A percentile compares a stretch with the other conserved stretches of the same genome.
These are phyloP conservation scores for Collybia sp. DNA, from an alignment of 768 basidiomycete species.

Conservation along the genomic window DNA sequence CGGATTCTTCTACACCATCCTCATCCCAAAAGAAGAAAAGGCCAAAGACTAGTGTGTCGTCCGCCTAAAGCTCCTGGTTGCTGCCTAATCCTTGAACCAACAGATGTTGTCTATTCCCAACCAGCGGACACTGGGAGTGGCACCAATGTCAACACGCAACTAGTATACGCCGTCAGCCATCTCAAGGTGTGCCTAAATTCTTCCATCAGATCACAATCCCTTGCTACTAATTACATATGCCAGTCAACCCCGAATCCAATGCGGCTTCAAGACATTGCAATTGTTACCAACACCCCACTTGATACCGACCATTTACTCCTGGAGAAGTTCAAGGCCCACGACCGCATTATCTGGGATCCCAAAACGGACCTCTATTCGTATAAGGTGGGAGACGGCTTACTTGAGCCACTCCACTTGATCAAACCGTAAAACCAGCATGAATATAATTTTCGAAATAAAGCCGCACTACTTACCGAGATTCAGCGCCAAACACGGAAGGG, in stretches of 20 bases:
- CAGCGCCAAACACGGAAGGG: constrained; percentile 81
- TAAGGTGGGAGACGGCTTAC: constrained; percentile 43
- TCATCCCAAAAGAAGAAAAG: constrained; percentile 48
- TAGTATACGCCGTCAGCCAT: constrained; percentile 79
- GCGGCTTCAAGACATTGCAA: constrained; percentile 84
- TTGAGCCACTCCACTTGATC: too few species aligned
- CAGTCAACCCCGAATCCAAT: constrained; percentile 67
- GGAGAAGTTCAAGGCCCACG: constrained; percentile 80
- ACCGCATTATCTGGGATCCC: constrained; percentile 72
- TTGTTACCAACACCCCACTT: constrained; percentile 73
- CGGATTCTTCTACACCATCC: constrained; percentile 14
- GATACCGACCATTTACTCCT: constrained; percentile 66
- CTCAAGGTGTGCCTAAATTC: constrained; percentile 55
- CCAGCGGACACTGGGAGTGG: constrained; percentile 84
- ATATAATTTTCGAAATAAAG: constrained; percentile 81
- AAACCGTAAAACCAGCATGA: constrained; percentile 60
- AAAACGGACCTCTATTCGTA: constrained; percentile 87
- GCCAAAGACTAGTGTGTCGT: constrained; percentile 55
- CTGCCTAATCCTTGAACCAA: constrained; percentile 9
- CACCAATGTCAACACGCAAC: constrained; percentile 79
- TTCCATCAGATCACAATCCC: too few species aligned
- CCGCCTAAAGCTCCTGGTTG: constrained; percentile 4
- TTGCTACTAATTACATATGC: too few species aligned
- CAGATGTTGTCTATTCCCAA: constrained; percentile 81
- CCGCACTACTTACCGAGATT: constrained; percentile 78